phyloP scores from a whole-genome alignment of 2,329 filamentous ascomycete genomes.

The Aspergillus tubingensis region DNA sequence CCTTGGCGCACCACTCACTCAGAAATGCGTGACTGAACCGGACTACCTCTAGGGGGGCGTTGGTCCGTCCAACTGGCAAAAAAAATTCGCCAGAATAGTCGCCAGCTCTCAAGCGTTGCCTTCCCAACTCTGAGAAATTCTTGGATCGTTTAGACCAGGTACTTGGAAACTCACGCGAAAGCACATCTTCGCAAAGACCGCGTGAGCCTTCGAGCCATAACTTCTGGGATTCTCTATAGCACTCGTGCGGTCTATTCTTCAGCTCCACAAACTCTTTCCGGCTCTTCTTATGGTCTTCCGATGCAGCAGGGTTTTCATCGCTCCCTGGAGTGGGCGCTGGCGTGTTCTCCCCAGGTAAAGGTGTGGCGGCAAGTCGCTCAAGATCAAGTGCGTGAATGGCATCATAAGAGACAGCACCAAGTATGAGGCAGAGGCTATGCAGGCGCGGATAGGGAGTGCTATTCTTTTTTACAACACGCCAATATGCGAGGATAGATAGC shows the following conservation, averaged over 20 bases:
- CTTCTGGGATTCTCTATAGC: conserved; percentile 43
- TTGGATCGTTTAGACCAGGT: conserved; percentile 48
- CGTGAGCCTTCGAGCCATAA: conserved; percentile 48
- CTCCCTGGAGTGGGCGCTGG: conserved; percentile 47
- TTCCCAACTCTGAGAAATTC: conserved; percentile 40
- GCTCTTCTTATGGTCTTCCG: conserved; percentile 40
- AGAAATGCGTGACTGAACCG: conserved; percentile 49
- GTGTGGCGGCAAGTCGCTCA: conserved; percentile 45
- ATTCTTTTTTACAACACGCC: conserved; percentile 46
- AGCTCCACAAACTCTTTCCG: conserved; percentile 44
- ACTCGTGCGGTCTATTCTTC: conserved; percentile 43
- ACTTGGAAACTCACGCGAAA: conserved; percentile 44
- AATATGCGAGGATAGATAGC: conserved; percentile 51
- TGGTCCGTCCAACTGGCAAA: conserved; percentile 47
- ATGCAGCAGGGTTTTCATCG: conserved; percentile 41
- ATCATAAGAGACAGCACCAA: conserved; percentile 51
- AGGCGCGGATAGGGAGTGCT: conserved; percentile 44
- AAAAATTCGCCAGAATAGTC: conserved; percentile 43
- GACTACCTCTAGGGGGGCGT: conserved; percentile 47
- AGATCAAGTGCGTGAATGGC: conserved; percentile 48
- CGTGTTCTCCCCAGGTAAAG: conserved; percentile 42
- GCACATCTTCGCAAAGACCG: conserved; percentile 43
- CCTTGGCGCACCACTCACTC: conserved; percentile 49
- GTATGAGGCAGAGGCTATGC: conserved; percentile 46
- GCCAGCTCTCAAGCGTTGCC: conserved; percentile 34